Evolutionary conservation across 2,329 filamentous ascomycete species (phyloP), one percentile per base, ranked within the genome.

Genomic region (Neonectria coccinea): DNA sequence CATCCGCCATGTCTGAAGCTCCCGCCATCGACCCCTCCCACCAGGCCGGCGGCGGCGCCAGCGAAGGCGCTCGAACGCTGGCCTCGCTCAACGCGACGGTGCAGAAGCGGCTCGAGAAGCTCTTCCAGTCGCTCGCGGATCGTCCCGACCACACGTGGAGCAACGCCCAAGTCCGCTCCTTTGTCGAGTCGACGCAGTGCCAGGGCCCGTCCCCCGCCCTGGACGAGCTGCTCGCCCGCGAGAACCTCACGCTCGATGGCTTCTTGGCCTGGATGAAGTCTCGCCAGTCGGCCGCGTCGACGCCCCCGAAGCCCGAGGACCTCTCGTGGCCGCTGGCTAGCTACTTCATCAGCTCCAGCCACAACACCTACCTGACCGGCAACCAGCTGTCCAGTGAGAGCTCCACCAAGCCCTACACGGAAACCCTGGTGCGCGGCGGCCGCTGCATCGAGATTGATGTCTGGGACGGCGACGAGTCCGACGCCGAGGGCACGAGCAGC

Each of bases 361-460:
- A 97, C 84, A 97, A 97, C 80, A 97, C 94, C 0, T 97, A 97
- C 72, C 87, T 97, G 22, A 88, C 94, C 1, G 94, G 94, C 25
- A 92, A 95, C 75, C 94, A 97, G 81, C 88, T 97, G 14, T 93
- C 88, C 65, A 95, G 93, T 71, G 89, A 91, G 65, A 96, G 93
- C 56, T 97, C 94, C 76, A 93, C 93, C 0, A 92, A 94, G 70
- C 92, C 92, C 2, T 97, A 97, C 82, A 93, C 93, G 70, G 90
- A 90, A 55, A 93, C 94, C 10, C 83, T 97, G 61, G 87, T 93
- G 71, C 89, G 92, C 56, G 94, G 93, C 2, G 97, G 94, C 73
- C 90, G 94, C 18, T 97, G 94, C 79, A 90, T 97, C 64, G 94
- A 97, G 81, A 92, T 97, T 65, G 94, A 97, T 75, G 97, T 96